Base-by-base conservation (phyloP, 495 filamentous ascomycete genomes). In the Aspergillus heteromorphus region DNA sequence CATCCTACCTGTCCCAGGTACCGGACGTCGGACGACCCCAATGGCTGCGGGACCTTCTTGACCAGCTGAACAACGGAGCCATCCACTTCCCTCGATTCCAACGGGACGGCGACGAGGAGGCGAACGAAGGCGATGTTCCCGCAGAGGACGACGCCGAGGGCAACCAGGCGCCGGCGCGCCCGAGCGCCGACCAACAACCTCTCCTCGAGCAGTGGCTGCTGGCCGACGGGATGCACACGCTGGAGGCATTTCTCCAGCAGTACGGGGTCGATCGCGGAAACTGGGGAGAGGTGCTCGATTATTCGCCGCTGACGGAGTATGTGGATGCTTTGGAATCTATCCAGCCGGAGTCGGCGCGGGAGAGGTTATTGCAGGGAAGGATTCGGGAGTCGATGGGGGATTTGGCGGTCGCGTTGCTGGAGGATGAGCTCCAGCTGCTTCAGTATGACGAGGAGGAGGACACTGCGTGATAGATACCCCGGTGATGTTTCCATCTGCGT, bases 221-320 rank as follows among this genome's bases (percentile, higher is more conserved):
- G 7, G 61, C 56, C 10, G 64, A 71, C 38, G 73, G 72, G 1
- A 48, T 77, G 40, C 64, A 67, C 23, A 50, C 54, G 3, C 56
- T 75, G 17, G 69, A 71, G 20, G 64, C 58, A 16, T 77, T 73
- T 53, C 61, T 77, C 29, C 58, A 59, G 18, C 66, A 77, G 52
- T 62, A 74, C 48, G 74, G 74, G 3, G 66, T 77, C 23, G 74
- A 77, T 45, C 67, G 71, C 6, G 74, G 74, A 5, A 77, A 77
- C 45, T 77, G 74, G 74, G 66, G 66, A 14, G 68, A 71, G 2
- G 65, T 70, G 1, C 45, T 70, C 14, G 70, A 74, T 41, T 68
- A 66, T 45, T 62, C 63, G 20, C 69, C 72, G 1, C 43, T 77
- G 45, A 65, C 57, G 1, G 68, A 74, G 42, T 77, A 74, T 50